Percentiles rank a stretch among this genome's conserved stretches.
Conservation (phyloP, 768 basidiomycete species). For the Collybia mongolica region DNA sequence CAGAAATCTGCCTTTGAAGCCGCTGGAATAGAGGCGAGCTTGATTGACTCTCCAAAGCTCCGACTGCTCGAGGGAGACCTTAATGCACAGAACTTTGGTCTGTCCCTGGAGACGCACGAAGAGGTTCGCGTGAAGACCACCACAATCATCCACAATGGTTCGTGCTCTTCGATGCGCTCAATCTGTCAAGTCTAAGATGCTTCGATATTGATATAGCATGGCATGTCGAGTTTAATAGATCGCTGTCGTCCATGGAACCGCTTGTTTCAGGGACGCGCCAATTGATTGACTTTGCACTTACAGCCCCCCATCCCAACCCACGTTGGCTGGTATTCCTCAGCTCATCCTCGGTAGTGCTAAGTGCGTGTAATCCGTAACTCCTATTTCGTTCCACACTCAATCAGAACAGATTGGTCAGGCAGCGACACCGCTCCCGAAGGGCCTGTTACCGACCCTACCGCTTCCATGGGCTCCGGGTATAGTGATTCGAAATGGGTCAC, state of each 20-base stretch:
- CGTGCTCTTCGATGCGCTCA: not conserved
- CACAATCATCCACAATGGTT: slow-evolving; percentile 37
- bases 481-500: slow-evolving; percentile 41
- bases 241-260: slow-evolving; percentile 41
- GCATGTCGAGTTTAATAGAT: slow-evolving; percentile 46
- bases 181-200: not conserved
- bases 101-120: slow-evolving; percentile 20
- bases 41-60: slow-evolving; percentile 29
- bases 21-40: slow-evolving; percentile 24
- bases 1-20: slow-evolving; percentile 31
- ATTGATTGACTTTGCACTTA: slow-evolving; percentile 25
- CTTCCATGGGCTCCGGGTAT: slow-evolving; percentile 34
- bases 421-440: slow-evolving; percentile 18
- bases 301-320: slow-evolving; percentile 19
- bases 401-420: slow-evolving; percentile 5
- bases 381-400: slow-evolving; percentile 1
- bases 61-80: slow-evolving; percentile 36
- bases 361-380: slow-evolving; percentile 3
- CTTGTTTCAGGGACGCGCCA: slow-evolving; percentile 39
- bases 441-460: slow-evolving; percentile 17
- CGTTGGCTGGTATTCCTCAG: slow-evolving; percentile 38
- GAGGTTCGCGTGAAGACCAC: slow-evolving; percentile 31
- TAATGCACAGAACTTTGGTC: slow-evolving; percentile 24
- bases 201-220: slow-evolving; percentile 27
- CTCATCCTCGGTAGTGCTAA: slow-evolving; percentile 23